Conservation (phyloP, 371 early-diverging fungal genomes). For the Hamiltosporidium tvaerminnensis region DNA sequence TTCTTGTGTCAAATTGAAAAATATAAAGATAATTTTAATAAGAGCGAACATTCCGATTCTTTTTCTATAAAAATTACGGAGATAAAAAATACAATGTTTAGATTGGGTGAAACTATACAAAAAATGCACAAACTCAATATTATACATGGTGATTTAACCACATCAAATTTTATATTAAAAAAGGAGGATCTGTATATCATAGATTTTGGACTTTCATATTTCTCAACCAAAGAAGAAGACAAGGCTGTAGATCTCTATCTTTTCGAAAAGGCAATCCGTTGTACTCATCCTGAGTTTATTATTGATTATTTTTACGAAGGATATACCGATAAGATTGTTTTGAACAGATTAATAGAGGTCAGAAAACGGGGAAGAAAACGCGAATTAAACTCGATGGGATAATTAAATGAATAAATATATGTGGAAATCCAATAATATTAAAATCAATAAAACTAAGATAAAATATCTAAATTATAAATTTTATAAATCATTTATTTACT, state of each 20-base stretch:
- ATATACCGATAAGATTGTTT: background rate
- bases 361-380: background rate
- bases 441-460: too few relatives aligned
- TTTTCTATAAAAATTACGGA: constrained; percentile 4
- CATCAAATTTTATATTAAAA: constrained; percentile 73
- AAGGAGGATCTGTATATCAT: constrained; percentile 58
- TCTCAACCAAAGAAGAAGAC: constrained; percentile 71
- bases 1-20: too few relatives aligned
- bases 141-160: constrained; percentile 90
- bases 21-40: constrained; percentile 33
- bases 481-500: too few relatives aligned
- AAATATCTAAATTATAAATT: too few relatives aligned
- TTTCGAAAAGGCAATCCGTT: constrained; percentile 73
- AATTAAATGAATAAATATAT: background rate
- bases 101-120: constrained; percentile 54
- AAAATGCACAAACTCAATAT: constrained; percentile 67
- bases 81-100: constrained; percentile 8
- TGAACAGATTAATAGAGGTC: background rate
- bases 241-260: constrained; percentile 96
- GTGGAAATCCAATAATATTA: too few relatives aligned
- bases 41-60: constrained; percentile 31
- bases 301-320: background rate
- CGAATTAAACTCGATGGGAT: background rate
- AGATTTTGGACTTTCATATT: constrained; percentile 85
- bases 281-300: constrained; percentile 64